Evolutionary conservation across 441 rosid species (phyloP), one percentile per base, ranked within the genome.

Genomic region (Erodium moschatum): DNA sequence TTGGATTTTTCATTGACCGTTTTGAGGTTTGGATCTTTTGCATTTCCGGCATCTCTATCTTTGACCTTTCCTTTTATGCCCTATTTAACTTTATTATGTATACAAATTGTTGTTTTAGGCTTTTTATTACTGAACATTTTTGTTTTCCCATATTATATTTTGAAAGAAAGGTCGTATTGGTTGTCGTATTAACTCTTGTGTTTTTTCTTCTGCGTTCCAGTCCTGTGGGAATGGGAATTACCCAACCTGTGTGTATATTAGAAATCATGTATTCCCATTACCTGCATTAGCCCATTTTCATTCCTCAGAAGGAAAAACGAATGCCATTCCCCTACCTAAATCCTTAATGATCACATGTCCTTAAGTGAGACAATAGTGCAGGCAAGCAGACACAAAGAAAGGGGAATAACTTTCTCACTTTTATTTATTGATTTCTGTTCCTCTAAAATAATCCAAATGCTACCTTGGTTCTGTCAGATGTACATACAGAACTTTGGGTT

Each of bases 1-100:
- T 94, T 74, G 99, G 99, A 18, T 94, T 91, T 85, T 82, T 94
- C 67, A 86, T 94, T 66, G 99, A 94, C 75, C 97, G 96, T 13
- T 94, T 94, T 85, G 99, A 95, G 97, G 97, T 94, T 65, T 83
- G 81, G 63, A 74, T 62, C 69, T 77, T 60, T 77, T 20, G 71
- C 73, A 44, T 66, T 40, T 65, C 46, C 48, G 9, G 21, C 24
- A 1, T 35, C 12, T 61, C 66, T 62, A 31, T 69, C 66, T 19
- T 48, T 35, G 58, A 9, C 63, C 33, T 11, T 13, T 11, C 64
- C 33, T 20, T 21, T 60, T 21, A 24, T 60, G 64, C 31, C 13
- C 13, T 11, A 8, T 58, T 40, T 65, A 19, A 65, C 27, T 40
- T 65, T 65, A 3, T 31, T 31, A 65, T 65, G 24, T 15, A 18